Percentiles rank a stretch among this genome's conserved stretches.
Conservation (phyloP, 495 filamentous ascomycete genomes). For the Podospora didyma region DNA sequence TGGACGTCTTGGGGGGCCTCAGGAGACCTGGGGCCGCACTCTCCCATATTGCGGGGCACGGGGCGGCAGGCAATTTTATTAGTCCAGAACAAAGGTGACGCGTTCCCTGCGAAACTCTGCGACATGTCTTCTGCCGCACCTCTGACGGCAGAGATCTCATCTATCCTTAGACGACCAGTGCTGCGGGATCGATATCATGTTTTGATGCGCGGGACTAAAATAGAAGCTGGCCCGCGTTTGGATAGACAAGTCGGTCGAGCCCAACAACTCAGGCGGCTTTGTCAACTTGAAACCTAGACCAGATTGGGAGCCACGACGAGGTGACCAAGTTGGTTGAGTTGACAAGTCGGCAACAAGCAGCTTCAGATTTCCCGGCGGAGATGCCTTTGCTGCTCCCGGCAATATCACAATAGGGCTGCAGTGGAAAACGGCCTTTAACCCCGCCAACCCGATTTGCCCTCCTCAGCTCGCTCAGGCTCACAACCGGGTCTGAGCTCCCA, state of each 20-base stretch:
- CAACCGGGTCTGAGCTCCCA: conserved; percentile 5
- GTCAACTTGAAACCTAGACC: conserved; percentile 8
- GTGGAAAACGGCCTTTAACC: conserved; percentile 19
- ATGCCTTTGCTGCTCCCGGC: conserved; percentile 16
- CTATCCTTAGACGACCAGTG: neutral
- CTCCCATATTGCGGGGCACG: neutral
- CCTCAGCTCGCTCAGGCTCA: neutral
- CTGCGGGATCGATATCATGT: conserved; percentile 1
- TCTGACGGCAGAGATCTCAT: neutral
- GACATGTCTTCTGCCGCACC: neutral
- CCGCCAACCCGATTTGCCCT: conserved; percentile 20
- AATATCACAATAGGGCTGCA: conserved; percentile 26
- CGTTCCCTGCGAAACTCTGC: neutral
- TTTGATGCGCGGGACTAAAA: conserved; percentile 9
- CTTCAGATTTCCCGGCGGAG: conserved; percentile 19
- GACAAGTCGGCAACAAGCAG: neutral
- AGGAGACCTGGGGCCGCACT: no score
- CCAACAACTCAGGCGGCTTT: neutral
- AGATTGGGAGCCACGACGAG: conserved; percentile 5
- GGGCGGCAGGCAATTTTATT: neutral
- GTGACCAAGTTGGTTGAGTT: neutral
- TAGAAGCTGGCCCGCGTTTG: conserved; percentile 6
- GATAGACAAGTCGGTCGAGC: neutral
- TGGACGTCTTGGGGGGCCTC: no score
- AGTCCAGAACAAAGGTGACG: neutral